Percentiles rank a stretch among this genome's conserved stretches.
Evolutionary conservation across 306 rosid genomes (phyloP).

Genomic region (Casuarina cunninghamiana): DNA sequence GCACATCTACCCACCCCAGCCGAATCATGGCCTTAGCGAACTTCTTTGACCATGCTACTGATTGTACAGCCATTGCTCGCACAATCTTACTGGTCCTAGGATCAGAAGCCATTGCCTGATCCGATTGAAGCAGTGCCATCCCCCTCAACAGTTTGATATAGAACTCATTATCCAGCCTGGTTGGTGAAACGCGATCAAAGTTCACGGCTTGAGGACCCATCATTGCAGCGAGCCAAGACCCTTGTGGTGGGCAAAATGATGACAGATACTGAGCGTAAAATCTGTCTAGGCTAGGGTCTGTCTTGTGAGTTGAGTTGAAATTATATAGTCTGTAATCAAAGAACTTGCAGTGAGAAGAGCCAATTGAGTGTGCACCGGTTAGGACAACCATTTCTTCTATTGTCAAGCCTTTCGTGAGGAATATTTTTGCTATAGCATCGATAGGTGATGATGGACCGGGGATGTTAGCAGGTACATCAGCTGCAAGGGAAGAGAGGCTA

Average conservation of each 20-base stretch:
- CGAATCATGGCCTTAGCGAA: slow-evolving; percentile 37
- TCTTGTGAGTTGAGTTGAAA: not conserved
- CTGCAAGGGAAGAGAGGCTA: slow-evolving; percentile 38
- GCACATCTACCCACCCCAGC: slow-evolving; percentile 35
- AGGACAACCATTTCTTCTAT: slow-evolving; percentile 53
- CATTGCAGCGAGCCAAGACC: not conserved
- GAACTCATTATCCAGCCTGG: slow-evolving; percentile 45
- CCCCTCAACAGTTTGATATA: slow-evolving; percentile 33
- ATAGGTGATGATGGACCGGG: slow-evolving; percentile 34
- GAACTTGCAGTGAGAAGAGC: slow-evolving; percentile 38
- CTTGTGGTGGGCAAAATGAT: slow-evolving; percentile 22
- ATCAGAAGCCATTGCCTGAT: slow-evolving; percentile 37
- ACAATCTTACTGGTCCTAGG: slow-evolving; percentile 39
- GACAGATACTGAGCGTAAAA: slow-evolving; percentile 11
- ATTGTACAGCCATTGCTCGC: slow-evolving; percentile 26
- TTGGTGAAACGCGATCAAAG: slow-evolving; percentile 53
- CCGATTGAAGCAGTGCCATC: slow-evolving; percentile 45
- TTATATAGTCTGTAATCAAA: slow-evolving; percentile 38
- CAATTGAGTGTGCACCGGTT: slow-evolving; percentile 66
- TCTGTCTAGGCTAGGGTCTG: slow-evolving; percentile 31
- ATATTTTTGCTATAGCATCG: slow-evolving; percentile 22
- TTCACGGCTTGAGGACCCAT: slow-evolving; percentile 1
- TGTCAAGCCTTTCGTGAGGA: slow-evolving; percentile 37
- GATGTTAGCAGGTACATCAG: slow-evolving; percentile 27
- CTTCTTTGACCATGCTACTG: slow-evolving; percentile 12